phyloP scores from a whole-genome alignment of 2,329 filamentous ascomycete genomes.

The Clarireedia hainanense region DNA sequence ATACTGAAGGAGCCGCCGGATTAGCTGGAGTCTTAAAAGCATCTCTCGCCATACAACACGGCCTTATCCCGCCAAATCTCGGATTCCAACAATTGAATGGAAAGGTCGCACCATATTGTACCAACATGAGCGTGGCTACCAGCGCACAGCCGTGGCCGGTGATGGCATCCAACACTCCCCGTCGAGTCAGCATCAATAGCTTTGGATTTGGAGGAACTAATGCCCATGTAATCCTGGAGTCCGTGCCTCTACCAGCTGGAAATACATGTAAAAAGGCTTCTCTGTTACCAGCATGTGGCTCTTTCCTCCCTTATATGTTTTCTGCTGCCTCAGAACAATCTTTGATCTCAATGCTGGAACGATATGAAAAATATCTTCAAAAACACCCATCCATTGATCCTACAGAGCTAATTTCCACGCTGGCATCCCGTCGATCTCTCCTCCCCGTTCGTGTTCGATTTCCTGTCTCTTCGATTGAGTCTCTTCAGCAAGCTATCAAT shows the following conservation, averaged over 20 bases:
- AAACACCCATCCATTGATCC: too few relatives aligned
- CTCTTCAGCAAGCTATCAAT: too few relatives aligned
- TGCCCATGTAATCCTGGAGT: slow-evolving; percentile 31
- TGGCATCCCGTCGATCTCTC: too few relatives aligned
- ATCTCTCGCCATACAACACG: slow-evolving; percentile 21
- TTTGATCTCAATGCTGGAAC: too few relatives aligned
- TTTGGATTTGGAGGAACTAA: slow-evolving; percentile 21
- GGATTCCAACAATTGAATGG: slow-evolving; percentile 27
- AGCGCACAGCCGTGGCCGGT: neutral
- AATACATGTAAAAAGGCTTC: too few relatives aligned
- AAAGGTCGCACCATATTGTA: neutral
- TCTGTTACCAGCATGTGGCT: too few relatives aligned
- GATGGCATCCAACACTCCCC: slow-evolving; percentile 1
- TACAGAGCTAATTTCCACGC: too few relatives aligned
- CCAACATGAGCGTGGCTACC: neutral
- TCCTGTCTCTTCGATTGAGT: too few relatives aligned
- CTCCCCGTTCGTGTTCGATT: too few relatives aligned
- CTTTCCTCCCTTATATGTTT: too few relatives aligned
- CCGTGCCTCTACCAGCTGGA: neutral
- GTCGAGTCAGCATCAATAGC: slow-evolving; percentile 2
- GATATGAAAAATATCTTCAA: too few relatives aligned
- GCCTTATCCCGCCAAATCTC: slow-evolving; percentile 25
- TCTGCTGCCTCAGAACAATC: too few relatives aligned
- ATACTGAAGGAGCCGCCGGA: slow-evolving; percentile 23
- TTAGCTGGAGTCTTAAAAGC: slow-evolving; percentile 25